phyloP scores from a whole-genome alignment of 495 filamentous ascomycete genomes.

The Hyaloscypha variabilis region DNA sequence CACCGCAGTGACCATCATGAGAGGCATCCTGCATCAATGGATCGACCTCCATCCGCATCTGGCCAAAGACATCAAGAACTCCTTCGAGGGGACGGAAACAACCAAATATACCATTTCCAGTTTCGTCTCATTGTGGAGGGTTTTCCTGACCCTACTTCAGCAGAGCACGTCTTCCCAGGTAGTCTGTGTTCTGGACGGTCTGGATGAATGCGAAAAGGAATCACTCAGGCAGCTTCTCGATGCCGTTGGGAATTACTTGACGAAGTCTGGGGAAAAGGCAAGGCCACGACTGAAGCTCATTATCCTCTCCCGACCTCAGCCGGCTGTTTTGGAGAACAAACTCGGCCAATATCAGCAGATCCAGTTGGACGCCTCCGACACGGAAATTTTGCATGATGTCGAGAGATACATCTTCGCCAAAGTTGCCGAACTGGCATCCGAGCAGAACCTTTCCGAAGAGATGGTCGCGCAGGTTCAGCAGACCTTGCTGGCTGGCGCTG shows the following conservation, averaged over 20 bases:
- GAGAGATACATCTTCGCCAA: conserved; percentile 40
- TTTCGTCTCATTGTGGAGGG: conserved; percentile 40
- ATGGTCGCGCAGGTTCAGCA: conserved; percentile 33
- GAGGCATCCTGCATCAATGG: conserved; percentile 39
- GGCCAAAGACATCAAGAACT: conserved; percentile 19
- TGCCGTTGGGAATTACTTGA: conserved; percentile 33
- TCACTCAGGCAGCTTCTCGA: conserved; percentile 40
- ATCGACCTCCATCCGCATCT: conserved; percentile 13
- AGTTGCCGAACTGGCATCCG: conserved; percentile 38
- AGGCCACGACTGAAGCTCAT: conserved; percentile 37
- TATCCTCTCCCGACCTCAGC: conserved; percentile 40
- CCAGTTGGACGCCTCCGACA: conserved; percentile 33
- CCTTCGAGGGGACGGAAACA: conserved; percentile 16
- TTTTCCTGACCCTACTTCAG: conserved; percentile 38
- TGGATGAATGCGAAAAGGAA: conserved; percentile 50
- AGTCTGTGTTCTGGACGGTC: conserved; percentile 46
- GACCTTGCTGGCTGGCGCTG: conserved; percentile 37
- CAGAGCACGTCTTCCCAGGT: conserved; percentile 33
- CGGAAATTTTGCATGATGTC: conserved; percentile 37
- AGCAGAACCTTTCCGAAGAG: conserved; percentile 27
- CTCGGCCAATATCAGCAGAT: conserved; percentile 28
- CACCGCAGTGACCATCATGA: conserved; percentile 42
- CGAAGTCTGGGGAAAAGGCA: conserved; percentile 18
- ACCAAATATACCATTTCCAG: conserved; percentile 27
- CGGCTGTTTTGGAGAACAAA: conserved; percentile 35